These are phyloP conservation scores for Pilasporangium apinafurcum DNA, from an alignment of 352 stramenopile species.

Conservation along the genomic window DNA sequence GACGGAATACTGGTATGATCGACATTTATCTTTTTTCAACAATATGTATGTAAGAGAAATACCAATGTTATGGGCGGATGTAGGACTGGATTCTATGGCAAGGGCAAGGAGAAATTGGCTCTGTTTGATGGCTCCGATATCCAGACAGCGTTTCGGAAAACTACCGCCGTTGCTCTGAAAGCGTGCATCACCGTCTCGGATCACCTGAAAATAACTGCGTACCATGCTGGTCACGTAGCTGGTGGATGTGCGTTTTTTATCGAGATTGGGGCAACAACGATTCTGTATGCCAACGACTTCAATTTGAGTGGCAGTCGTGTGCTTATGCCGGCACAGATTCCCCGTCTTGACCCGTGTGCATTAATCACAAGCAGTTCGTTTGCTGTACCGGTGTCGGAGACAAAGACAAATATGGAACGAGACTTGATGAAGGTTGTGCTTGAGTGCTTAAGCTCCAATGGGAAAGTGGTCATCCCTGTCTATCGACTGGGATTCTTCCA, in stretches of 20 bases:
- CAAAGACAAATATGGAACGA: slow-evolving; percentile 68
- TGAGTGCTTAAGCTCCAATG: slow-evolving; percentile 63
- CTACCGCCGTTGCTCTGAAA: slow-evolving; percentile 41
- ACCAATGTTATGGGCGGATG: not conserved
- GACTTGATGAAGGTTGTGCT: slow-evolving; percentile 75
- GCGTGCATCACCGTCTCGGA: slow-evolving; percentile 52
- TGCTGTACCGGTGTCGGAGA: slow-evolving; percentile 81
- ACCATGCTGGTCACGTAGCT: slow-evolving; percentile 70
- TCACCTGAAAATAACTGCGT: slow-evolving; percentile 71
- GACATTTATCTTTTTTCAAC: not conserved
- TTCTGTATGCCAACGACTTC: slow-evolving; percentile 78
- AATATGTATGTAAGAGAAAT: not conserved
- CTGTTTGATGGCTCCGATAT: slow-evolving; percentile 65
- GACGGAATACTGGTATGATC: slow-evolving; percentile 60
- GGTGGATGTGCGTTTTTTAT: slow-evolving; percentile 76
- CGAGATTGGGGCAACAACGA: slow-evolving; percentile 60
- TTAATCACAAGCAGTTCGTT: slow-evolving; percentile 71
- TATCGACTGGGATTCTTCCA: slow-evolving; percentile 78
- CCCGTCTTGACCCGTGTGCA: slow-evolving; percentile 43
- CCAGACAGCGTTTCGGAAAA: slow-evolving; percentile 36
- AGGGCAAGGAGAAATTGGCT: slow-evolving; percentile 36
- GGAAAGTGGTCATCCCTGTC: slow-evolving; percentile 83
- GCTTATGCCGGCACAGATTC: slow-evolving; percentile 61
- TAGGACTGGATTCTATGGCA: slow-evolving; percentile 34
- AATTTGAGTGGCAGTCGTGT: slow-evolving; percentile 69